phyloP scores from a whole-genome alignment of 2,329 filamentous ascomycete species.

The Graphilbum sp. region DNA sequence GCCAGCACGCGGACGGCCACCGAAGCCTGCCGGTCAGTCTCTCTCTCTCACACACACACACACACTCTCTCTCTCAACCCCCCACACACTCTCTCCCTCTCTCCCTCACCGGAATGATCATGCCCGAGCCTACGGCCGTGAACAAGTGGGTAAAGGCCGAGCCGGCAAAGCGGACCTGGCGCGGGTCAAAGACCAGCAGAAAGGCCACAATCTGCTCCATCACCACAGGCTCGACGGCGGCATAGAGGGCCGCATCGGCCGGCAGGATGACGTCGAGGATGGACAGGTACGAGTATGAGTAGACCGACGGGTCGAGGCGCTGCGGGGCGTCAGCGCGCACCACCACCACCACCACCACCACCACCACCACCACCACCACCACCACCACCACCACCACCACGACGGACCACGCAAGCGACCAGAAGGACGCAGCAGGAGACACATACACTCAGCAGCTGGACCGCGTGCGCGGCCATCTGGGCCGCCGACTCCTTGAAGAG shows the following conservation, averaged over 20 bases:
- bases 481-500: slow-evolving; percentile 18
- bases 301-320: slow-evolving; percentile 27
- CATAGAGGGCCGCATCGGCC: slow-evolving; percentile 12
- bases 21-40: slow-evolving; percentile 19
- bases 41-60: too few species aligned
- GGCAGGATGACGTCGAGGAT: slow-evolving; percentile 26
- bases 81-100: too few species aligned
- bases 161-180: slow-evolving; percentile 36
- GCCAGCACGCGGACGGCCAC: slow-evolving; percentile 29
- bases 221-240: slow-evolving; percentile 17
- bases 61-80: neutral
- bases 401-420: too few species aligned
- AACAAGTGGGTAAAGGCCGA: slow-evolving; percentile 26
- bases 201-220: slow-evolving; percentile 27
- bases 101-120: slow-evolving; percentile 24
- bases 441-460: slow-evolving; percentile 24
- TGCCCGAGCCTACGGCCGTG: slow-evolving; percentile 20
- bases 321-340: slow-evolving; percentile 12
- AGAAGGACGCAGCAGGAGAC: neutral
- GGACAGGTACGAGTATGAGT: slow-evolving; percentile 35
- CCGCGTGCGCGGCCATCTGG: slow-evolving; percentile 18
- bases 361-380: too few species aligned
- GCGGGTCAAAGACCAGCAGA: slow-evolving; percentile 29
- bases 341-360: too few species aligned
- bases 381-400: too few species aligned